Evolutionary conservation across 2,329 filamentous ascomycete genomes (phyloP).

Genomic region (Metarhizium humberi): DNA sequence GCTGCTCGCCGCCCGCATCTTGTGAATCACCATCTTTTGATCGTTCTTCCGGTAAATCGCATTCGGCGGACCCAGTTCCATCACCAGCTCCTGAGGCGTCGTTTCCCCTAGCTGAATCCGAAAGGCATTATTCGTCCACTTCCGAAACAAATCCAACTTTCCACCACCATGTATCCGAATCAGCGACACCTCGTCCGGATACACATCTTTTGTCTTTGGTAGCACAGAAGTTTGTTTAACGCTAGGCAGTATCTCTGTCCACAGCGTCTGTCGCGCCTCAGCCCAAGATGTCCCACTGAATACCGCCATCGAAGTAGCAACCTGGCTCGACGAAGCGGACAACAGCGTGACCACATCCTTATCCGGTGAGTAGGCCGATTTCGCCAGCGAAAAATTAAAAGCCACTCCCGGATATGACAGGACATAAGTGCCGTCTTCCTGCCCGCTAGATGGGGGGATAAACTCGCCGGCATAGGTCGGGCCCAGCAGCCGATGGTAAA

Average conservation of each 20-base stretch:
- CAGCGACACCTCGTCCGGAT: conserved; percentile 82
- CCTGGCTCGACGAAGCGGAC: conserved; percentile 65
- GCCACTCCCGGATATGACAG: conserved; percentile 91
- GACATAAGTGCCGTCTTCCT: conserved; percentile 66
- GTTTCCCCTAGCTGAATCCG: conserved; percentile 76
- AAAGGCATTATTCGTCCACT: conserved; percentile 56
- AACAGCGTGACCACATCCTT: conserved; percentile 82
- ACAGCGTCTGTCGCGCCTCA: conserved; percentile 67
- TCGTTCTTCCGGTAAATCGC: conserved; percentile 90
- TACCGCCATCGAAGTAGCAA: conserved; percentile 79
- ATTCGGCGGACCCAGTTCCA: conserved; percentile 85
- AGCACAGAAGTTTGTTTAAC: conserved; percentile 62
- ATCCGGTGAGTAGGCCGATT: conserved; percentile 62
- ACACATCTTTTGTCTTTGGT: conserved; percentile 63
- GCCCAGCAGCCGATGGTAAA: conserved; percentile 89
- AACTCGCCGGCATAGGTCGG: conserved; percentile 94
- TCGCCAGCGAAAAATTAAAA: conserved; percentile 76
- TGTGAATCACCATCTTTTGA: conserved; percentile 79
- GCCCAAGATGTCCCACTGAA: conserved; percentile 90
- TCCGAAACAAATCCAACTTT: conserved; percentile 66
- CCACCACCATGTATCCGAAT: conserved; percentile 72
- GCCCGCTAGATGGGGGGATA: conserved; percentile 50
- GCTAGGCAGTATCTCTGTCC: conserved; percentile 64
- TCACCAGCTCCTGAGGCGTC: conserved; percentile 82
- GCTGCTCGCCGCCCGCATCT: conserved; percentile 45